A percentile compares a stretch with the other conserved stretches of the same genome.
Evolutionary conservation across 2,329 filamentous ascomycete genomes (phyloP).

Genomic region (Elsinoe australis): DNA sequence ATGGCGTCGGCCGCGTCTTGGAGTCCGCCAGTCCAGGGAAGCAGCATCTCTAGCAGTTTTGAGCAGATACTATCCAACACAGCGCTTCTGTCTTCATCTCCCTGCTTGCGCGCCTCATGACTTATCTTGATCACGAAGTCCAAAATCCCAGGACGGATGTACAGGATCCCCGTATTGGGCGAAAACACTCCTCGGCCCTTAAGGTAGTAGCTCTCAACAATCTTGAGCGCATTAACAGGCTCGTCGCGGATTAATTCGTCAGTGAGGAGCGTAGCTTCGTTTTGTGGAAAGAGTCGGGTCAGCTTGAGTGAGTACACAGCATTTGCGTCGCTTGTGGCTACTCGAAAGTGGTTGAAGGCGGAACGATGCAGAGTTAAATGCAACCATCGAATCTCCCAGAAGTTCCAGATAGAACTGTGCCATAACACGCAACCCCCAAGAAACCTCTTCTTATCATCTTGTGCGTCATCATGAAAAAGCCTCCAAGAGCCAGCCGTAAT

Average conservation of each 20-base stretch:
- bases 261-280: constrained; percentile 37
- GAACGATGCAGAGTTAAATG: background rate
- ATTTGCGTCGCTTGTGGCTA: background rate
- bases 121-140: background rate
- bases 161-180: too few relatives aligned
- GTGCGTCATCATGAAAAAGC: constrained; percentile 21
- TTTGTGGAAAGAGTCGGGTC: constrained; percentile 33
- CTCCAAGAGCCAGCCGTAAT: background rate
- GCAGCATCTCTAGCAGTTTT: background rate
- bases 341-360: constrained; percentile 18
- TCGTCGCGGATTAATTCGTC: constrained; percentile 37
- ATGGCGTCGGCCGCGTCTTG: background rate
- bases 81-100: background rate
- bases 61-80: background rate
- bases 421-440: constrained; percentile 18
- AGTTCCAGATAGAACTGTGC: constrained; percentile 16
- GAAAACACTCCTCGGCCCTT: background rate
- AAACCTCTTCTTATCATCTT: background rate
- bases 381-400: constrained; percentile 21
- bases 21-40: background rate
- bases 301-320: constrained; percentile 20
- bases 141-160: constrained; percentile 7
- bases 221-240: constrained; percentile 31
- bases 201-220: constrained; percentile 28
- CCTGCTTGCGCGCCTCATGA: background rate